Percentiles rank a stretch among this genome's conserved stretches.
These are phyloP conservation scores for Yarrowia sp. DNA, from an alignment of 805 yeast genomes.

Conservation along the genomic window DNA sequence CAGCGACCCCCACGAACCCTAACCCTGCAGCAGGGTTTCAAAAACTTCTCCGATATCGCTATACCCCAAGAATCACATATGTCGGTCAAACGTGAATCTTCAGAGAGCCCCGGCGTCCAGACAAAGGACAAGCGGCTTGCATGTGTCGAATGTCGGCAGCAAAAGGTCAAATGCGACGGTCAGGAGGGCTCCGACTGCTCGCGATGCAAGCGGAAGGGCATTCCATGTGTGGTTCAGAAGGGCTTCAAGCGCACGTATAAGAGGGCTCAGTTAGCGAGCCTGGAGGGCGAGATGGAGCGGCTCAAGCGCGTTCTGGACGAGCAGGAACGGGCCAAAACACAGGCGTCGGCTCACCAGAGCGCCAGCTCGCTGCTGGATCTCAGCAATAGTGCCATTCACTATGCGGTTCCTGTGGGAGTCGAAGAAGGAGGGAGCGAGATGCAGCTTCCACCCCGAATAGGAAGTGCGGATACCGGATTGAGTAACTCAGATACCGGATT, in stretches of 20 bases:
- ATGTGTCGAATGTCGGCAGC: constrained; percentile 96
- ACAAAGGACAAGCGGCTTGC: constrained; percentile 66
- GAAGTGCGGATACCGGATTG: constrained; percentile 9
- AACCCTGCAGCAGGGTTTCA: constrained; percentile 4
- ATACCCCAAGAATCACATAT: neutral
- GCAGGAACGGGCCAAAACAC: constrained; percentile 41
- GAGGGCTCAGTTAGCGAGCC: constrained; percentile 56
- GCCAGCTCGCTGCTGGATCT: constrained; percentile 42
- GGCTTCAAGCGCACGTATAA: constrained; percentile 91
- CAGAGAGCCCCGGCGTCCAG: constrained; percentile 12
- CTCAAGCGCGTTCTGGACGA: constrained; percentile 60
- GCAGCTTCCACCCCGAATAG: neutral
- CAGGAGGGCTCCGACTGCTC: constrained; percentile 76
- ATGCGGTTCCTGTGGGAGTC: constrained; percentile 24
- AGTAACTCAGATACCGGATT: constrained; percentile 10
- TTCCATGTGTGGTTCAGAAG: constrained; percentile 74
- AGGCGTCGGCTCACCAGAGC: constrained; percentile 35
- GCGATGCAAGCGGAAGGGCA: constrained; percentile 73
- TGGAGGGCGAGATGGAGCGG: constrained; percentile 80
- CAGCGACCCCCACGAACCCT: neutral
- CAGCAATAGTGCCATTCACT: constrained; percentile 14
- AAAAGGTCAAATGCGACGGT: constrained; percentile 90
- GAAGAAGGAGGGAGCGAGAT: neutral
- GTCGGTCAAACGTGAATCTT: constrained; percentile 36
- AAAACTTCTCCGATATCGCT: constrained; percentile 39